Percentiles rank a stretch among this genome's conserved stretches.
Evolutionary conservation across 2,329 filamentous ascomycete genomes (phyloP).

Genomic region (Aspergillus puulaauensis): DNA sequence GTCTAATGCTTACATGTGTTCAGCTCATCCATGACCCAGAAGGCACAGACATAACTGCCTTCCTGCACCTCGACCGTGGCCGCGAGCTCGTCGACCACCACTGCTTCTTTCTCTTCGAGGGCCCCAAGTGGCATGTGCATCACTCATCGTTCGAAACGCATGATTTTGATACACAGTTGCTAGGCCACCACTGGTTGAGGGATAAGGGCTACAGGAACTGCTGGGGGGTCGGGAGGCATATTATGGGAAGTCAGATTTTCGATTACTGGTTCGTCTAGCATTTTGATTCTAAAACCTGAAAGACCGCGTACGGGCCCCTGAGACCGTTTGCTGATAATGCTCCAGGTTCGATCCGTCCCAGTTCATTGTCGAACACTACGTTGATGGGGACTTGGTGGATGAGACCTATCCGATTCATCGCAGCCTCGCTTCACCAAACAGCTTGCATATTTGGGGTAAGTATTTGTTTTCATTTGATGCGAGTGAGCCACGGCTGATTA

Average conservation of each 20-base stretch:
- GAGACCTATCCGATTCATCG: constrained; percentile 31
- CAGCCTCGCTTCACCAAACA: constrained; percentile 31
- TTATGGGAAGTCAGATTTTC: constrained; percentile 17
- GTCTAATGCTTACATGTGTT: no score
- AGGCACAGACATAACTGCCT: constrained; percentile 41
- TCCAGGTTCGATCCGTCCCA: constrained; percentile 10
- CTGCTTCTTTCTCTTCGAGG: constrained; percentile 50
- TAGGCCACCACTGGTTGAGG: constrained; percentile 53
- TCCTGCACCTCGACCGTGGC: constrained; percentile 53
- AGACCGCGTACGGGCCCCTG: no score
- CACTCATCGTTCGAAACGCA: constrained; percentile 54
- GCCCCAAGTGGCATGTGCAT: constrained; percentile 44
- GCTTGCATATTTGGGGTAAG: constrained; percentile 34
- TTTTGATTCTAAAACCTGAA: no score
- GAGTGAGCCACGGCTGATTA: no score
- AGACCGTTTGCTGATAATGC: background rate
- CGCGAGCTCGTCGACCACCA: constrained; percentile 52
- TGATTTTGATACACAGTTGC: constrained; percentile 52
- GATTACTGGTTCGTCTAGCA: constrained; percentile 15
- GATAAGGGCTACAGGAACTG: constrained; percentile 43
- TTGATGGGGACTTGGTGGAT: constrained; percentile 15
- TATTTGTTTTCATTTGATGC: background rate
- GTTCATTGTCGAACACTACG: constrained; percentile 18
- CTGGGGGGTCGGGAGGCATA: constrained; percentile 18
- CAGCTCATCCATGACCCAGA: constrained; percentile 10